A percentile compares a stretch with the other conserved stretches of the same genome.
Conservation (phyloP, 2,329 filamentous ascomycete genomes). For the Endothia cerciana region DNA sequence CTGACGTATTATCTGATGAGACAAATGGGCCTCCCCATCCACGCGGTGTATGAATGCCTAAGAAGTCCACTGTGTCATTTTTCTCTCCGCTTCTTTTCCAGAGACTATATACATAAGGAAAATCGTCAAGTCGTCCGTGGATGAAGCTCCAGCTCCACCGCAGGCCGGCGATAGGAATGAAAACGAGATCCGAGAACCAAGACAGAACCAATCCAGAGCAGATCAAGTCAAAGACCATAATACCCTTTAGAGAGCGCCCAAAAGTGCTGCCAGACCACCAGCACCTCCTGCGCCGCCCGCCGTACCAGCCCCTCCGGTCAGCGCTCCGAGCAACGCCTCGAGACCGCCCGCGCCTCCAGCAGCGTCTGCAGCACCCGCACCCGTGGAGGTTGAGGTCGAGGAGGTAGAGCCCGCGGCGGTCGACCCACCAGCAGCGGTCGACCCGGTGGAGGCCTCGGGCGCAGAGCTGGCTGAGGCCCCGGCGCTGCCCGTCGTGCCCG, state of each 20-base stretch:
- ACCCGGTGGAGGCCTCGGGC: not conserved
- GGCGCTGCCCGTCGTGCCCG: not conserved
- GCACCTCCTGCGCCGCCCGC: conserved; percentile 10
- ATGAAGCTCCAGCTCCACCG: not conserved
- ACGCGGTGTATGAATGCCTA: too few relatives aligned
- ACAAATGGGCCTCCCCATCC: too few relatives aligned
- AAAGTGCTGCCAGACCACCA: conserved; percentile 10
- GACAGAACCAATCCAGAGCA: not conserved
- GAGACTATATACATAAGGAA: conserved; percentile 11
- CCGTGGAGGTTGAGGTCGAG: not conserved
- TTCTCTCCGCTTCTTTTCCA: not conserved
- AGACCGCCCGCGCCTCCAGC: conserved; percentile 9
- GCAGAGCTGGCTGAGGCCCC: conserved; percentile 1
- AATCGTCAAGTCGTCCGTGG: conserved; percentile 17
- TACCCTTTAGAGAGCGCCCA: not conserved
- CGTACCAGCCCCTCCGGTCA: conserved; percentile 1
- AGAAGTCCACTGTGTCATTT: not conserved
- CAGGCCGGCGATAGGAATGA: not conserved
- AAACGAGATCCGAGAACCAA: not conserved
- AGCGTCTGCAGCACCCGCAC: not conserved
- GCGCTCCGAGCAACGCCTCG: conserved; percentile 7
- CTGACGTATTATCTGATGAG: too few relatives aligned
- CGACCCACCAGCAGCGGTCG: not conserved
- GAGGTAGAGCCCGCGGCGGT: not conserved
- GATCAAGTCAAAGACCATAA: not conserved